Conservation (phyloP, 2,329 filamentous ascomycete genomes). For the Helotiales sp. region DNA sequence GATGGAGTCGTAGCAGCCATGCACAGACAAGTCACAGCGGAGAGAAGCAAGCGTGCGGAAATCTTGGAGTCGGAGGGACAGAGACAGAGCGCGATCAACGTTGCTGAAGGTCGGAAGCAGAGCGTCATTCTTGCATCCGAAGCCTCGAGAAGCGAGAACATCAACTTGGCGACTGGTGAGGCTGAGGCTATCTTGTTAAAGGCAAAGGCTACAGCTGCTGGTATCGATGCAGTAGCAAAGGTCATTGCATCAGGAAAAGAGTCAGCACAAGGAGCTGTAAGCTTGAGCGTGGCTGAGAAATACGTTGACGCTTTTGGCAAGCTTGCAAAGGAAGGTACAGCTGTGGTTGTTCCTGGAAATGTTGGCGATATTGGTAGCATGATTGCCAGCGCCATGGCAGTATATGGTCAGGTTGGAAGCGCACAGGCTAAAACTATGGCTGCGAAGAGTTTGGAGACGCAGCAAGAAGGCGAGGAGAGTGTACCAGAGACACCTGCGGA, state of each 20-base stretch:
- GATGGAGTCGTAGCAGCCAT: conserved; percentile 93
- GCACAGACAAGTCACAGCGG: conserved; percentile 96
- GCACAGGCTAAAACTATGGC: conserved; percentile 71
- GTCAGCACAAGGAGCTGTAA: conserved; percentile 80
- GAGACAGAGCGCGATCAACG: conserved; percentile 96
- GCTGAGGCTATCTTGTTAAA: conserved; percentile 89
- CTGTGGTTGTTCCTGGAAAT: conserved; percentile 93
- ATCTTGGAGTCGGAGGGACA: conserved; percentile 97
- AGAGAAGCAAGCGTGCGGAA: conserved; percentile 95
- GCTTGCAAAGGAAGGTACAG: conserved; percentile 91
- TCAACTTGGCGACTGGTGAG: conserved; percentile 91
- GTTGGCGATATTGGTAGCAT: conserved; percentile 94
- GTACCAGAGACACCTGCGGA: conserved; percentile 36
- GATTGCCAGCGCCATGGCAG: conserved; percentile 94
- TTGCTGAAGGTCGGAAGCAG: conserved; percentile 96
- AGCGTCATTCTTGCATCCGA: conserved; percentile 95
- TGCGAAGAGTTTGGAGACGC: conserved; percentile 46
- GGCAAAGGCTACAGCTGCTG: conserved; percentile 80
- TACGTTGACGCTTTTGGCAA: conserved; percentile 95
- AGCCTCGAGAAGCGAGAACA: conserved; percentile 83
- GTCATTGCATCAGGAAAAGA: conserved; percentile 72
- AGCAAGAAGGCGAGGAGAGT: conserved; percentile 20
- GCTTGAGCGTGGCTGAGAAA: conserved; percentile 90
- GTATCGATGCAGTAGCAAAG: conserved; percentile 82
- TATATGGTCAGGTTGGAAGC: conserved; percentile 90